Base-by-base conservation (phyloP, 1,284 basidiomycete species). In the Peniophora sp. region DNA sequence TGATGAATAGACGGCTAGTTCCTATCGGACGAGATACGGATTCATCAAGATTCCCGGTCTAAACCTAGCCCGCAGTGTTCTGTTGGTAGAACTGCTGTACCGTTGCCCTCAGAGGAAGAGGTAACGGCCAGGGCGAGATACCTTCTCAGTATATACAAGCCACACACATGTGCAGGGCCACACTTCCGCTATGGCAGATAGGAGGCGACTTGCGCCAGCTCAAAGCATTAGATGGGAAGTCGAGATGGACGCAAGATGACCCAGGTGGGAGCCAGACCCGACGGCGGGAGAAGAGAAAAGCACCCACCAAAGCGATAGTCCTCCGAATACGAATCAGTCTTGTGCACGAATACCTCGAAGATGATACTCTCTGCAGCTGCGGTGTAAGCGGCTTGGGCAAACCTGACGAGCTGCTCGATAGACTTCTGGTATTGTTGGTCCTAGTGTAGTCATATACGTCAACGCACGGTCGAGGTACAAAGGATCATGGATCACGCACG, bases 341-440 rank as follows among this genome's bases (percentile, higher is more conserved):
- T 99, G 73, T 99, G 96, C 16, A 97, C 89, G 62, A 99, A 97
- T 22, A 98, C 85, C 65, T 97, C 92, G 45, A 98, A 79, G 54
- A 86, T 84, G 27, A 32, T 32, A 54, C 96, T 82, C 44, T 76
- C 72, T 5, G 85, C 89, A 61, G 93, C 93, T 45, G 84, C 77
- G 39, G 83, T 76, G 62, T 85, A 87, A 1, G 85, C 85, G 1
- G 80, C 77, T 27, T 84, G 73, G 53, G 92, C 83, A 59, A 90
- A 83, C 49, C 87, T 81, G 45, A 90, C 82, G 45, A 95, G 81
- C 57, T 85, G 85, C 32, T 81, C 75, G 51, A 96, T 85, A 6
- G 91, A 82, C 56, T 91, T 77, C 58, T 83, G 82, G 63, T 85
- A 86, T 20, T 17, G 16, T 17, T n/a, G 38, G n/a, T 41, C 19